Conservation (phyloP, 768 basidiomycete species). For the Porpolomopsis calyptriformis region DNA sequence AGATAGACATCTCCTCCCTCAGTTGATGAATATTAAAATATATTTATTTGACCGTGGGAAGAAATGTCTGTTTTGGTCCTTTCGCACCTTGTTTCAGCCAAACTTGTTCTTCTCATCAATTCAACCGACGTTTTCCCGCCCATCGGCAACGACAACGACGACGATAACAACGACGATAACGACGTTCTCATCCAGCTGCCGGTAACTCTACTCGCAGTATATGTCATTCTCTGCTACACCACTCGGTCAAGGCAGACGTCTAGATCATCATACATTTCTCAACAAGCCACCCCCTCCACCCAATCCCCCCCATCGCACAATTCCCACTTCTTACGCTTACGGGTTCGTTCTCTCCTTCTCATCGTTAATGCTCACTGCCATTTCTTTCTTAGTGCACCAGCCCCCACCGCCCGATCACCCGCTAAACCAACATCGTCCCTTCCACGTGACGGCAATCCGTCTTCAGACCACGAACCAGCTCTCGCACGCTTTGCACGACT, state of each 20-base stretch:
- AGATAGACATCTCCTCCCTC: too few species aligned
- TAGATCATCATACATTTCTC: slow-evolving; percentile 71
- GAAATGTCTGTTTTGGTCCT: not conserved
- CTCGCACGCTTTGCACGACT: slow-evolving; percentile 33
- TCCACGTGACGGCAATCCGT: slow-evolving; percentile 24
- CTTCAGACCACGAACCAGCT: slow-evolving; percentile 32
- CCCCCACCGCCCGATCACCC: slow-evolving; percentile 47
- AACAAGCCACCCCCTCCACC: slow-evolving; percentile 41
- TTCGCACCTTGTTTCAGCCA: too few species aligned
- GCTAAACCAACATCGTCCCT: slow-evolving; percentile 36
- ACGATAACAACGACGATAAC: not conserved
- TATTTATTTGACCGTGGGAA: not conserved
- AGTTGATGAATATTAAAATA: too few species aligned
- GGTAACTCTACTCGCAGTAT: slow-evolving; percentile 15
- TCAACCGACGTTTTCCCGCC: not conserved
- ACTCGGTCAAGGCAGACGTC: slow-evolving; percentile 75
- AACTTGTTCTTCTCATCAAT: too few species aligned
- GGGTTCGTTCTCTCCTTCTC: slow-evolving; percentile 35
- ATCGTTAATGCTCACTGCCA: slow-evolving; percentile 12
- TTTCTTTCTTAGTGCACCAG: slow-evolving; percentile 38
- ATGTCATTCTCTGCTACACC: slow-evolving; percentile 86
- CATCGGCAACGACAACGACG: not conserved
- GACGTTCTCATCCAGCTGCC: not conserved
- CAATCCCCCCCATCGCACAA: slow-evolving; percentile 22
- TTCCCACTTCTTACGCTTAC: slow-evolving; percentile 59